Conservation (phyloP, 139 green algal genomes). For the Desmodesmus armatus region DNA sequence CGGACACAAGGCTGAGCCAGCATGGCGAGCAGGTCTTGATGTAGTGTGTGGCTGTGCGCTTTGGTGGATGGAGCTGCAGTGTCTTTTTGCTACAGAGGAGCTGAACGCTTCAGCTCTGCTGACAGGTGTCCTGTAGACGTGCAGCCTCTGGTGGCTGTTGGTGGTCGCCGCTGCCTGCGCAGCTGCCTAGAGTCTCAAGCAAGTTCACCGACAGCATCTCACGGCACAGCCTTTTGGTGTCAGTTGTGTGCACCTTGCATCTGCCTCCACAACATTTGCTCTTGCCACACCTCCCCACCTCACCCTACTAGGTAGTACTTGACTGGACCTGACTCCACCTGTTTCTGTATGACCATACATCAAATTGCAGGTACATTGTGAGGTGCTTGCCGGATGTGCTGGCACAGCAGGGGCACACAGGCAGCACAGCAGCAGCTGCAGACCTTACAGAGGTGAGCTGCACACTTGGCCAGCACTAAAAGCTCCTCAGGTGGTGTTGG, state of each 20-base stretch:
- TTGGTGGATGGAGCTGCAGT: no score
- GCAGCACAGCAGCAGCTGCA: not conserved
- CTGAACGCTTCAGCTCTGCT: no score
- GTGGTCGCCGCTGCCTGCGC: no score
- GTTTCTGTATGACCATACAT: not conserved
- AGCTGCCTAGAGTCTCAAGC: no score
- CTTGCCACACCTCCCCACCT: not conserved
- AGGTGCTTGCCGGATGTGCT: not conserved
- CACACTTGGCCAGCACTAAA: not conserved
- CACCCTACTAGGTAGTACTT: not conserved
- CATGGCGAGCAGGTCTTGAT: no score
- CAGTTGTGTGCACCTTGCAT: no score
- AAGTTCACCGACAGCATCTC: no score
- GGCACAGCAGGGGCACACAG: not conserved
- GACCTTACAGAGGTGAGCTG: not conserved
- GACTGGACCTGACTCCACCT: not conserved
- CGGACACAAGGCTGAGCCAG: not conserved
- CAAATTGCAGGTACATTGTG: conserved; percentile 10
- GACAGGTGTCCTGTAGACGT: no score
- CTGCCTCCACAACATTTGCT: not conserved
- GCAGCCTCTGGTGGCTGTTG: no score
- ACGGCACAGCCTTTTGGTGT: no score
- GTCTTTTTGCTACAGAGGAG: no score
- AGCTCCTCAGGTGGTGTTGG: not conserved
- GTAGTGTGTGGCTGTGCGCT: no score